Percentiles rank a stretch among this genome's conserved stretches.
phyloP scores from a whole-genome alignment of 2,329 filamentous ascomycete genomes.

The Fusarium euwallaceae region DNA sequence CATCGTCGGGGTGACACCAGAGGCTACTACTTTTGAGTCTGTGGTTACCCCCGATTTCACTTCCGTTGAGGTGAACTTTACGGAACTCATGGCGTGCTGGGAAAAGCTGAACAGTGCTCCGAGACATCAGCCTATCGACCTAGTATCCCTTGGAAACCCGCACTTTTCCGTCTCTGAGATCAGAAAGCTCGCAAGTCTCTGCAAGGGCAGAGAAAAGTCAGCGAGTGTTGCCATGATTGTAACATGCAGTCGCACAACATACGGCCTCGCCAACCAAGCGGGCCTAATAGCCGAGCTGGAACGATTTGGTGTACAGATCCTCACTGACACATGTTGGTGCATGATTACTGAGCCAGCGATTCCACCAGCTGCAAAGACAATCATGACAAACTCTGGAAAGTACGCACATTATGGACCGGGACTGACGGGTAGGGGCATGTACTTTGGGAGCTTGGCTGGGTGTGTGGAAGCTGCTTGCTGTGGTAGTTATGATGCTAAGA shows the following conservation, averaged over 20 bases:
- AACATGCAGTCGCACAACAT: conserved; percentile 14
- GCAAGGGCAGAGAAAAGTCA: conserved; percentile 43
- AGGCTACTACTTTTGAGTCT: conserved; percentile 40
- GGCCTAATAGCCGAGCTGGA: conserved; percentile 50
- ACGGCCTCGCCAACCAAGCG: conserved; percentile 34
- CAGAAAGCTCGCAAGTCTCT: conserved; percentile 48
- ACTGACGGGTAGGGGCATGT: conserved; percentile 36
- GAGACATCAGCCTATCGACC: conserved; percentile 43
- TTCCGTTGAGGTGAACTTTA: conserved; percentile 3
- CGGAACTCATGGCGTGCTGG: neutral
- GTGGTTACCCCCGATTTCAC: neutral
- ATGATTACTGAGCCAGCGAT: conserved; percentile 59
- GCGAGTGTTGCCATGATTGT: conserved; percentile 29
- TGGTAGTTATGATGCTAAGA: conserved; percentile 7
- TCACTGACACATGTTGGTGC: conserved; percentile 64
- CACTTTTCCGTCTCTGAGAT: conserved; percentile 58
- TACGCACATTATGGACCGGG: conserved; percentile 59
- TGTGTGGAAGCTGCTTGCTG: conserved; percentile 44
- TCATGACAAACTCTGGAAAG: conserved; percentile 62
- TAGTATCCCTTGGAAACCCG: conserved; percentile 61
- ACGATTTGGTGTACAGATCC: conserved; percentile 53
- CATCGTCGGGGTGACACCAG: conserved; percentile 55
- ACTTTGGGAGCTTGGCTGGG: conserved; percentile 42
- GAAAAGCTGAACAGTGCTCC: conserved; percentile 28
- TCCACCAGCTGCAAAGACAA: conserved; percentile 37